Evolutionary conservation across 148 eudicot species (phyloP), one percentile per base, ranked within the genome.

Genomic region (Tetragonia tetragonoides): DNA sequence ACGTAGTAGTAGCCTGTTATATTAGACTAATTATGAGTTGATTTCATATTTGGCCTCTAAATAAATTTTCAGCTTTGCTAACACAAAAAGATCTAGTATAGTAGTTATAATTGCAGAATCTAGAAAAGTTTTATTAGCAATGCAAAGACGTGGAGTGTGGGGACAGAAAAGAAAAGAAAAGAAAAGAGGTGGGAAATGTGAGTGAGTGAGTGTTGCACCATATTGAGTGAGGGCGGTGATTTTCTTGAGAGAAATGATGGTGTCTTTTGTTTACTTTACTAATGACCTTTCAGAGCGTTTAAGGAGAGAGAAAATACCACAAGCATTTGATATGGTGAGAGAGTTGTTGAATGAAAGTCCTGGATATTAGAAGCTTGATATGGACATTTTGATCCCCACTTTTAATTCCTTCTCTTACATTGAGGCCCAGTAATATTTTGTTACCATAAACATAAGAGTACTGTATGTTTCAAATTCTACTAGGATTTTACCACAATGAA

Each of bases 201-300:
- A 70, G 76, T 70, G 75, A 66, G 62, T 69, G 62, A 28, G 34
- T 28, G 34, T 28, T 71, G 80, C 73, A 59, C 75, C 74, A 68
- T 38, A 41, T 51, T 28, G 34, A 28, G 34, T 28, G 34, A n/a
- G 47, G 72, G 54, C 16, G 68, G 68, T 82, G 56, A 49, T 61
- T 67, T 82, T 82, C 84, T 73, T 23, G 61, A 68, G 70, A 21
- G 37, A 82, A 82, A 82, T 82, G 78, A 82, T 82, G 75, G 62
- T 82, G 84, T 78, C 73, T 79, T 39, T 66, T 78, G 68, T 57
- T 81, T 67, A 73, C 84, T 77, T 81, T 77, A 4, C 28, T 54
- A 10, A 54, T 54, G 53, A 49, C 53, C 53, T 12, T 12, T 7
- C 8, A 28, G 34, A 28, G 34, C 34, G 34, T 28, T 17, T 57